Evolutionary conservation across 257 asterid genomes (phyloP), one percentile per base, ranked within the genome.

Genomic region (Marsdenia floribunda): DNA sequence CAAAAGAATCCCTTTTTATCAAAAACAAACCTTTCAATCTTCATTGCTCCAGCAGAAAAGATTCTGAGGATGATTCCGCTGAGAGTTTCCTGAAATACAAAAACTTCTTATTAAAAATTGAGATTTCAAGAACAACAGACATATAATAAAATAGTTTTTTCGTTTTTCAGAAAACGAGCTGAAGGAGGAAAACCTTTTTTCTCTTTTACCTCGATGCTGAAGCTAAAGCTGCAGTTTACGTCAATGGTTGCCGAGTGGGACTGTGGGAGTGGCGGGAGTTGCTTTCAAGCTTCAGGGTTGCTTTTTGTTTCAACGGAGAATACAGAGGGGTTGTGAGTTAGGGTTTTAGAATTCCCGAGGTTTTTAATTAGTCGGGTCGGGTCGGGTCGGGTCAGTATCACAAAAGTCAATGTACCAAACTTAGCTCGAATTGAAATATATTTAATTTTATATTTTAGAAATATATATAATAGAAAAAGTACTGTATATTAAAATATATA

Each of bases 311-410:
- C 21, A 19, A 16, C 0, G 38, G 9, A 13, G 44, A 15, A 24
- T 14, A 61, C 0, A 14, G 68, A 18, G 21, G 7, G n/a, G 19
- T 10, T 3, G 33, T 3, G 66, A 5, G 38, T 22, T 58, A 64
- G 70, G 70, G 70, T 64, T 64, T 58, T 64, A 6, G 24, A 64
- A 29, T 29, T 61, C 15, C 40, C 67, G 29, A 40, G 67, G 67
- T 60, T 61, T 61, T 3, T 29, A 29, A 29, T 29, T 29, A 1
- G 33, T 29, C 33, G 33, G 33, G 33, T 29, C 33, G 33, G n/a
- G n/a, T n/a, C n/a, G n/a, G n/a, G 33, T 29, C 33, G 33, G 33
- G 33, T 29, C 33, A 1, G 33, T 29, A 29, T 29, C 33, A 29
- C 33, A 29, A 29, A 29, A 29, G 33, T 29, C 33, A 29, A 0